Conservation (phyloP, 352 stramenopile species). For the Phytophthora niederhauseri region DNA sequence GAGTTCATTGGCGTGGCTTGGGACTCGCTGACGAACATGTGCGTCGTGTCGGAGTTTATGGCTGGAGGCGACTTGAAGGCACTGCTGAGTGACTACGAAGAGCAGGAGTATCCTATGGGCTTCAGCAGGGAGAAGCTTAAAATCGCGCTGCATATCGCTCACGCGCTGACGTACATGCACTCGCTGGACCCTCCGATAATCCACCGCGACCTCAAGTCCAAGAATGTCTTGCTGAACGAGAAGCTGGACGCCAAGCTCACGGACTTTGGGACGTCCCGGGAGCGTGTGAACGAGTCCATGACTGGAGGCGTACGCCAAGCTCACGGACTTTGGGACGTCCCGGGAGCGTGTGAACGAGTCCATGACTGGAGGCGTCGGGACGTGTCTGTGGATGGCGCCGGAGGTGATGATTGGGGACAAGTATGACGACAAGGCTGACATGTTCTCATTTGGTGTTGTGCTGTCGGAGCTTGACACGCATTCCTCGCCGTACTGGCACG, state of each 20-base stretch:
- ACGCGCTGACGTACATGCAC: conserved; percentile 54
- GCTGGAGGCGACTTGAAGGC: conserved; percentile 55
- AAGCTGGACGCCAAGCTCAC: conserved; percentile 48
- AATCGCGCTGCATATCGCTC: conserved; percentile 43
- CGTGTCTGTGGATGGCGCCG: conserved; percentile 48
- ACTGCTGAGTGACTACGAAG: conserved; percentile 38
- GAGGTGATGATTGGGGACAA: conserved; percentile 46
- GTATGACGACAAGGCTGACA: conserved; percentile 50
- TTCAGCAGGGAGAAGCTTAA: conserved; percentile 43
- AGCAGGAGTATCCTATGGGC: conserved; percentile 24
- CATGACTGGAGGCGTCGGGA: conserved; percentile 45
- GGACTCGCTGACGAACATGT: conserved; percentile 52
- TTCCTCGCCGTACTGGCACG: conserved; percentile 31
- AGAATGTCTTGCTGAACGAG: conserved; percentile 50
- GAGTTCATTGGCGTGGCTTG: conserved; percentile 58
- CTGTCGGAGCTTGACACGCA: conserved; percentile 44
- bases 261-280: conserved; percentile 47
- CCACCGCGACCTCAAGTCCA: conserved; percentile 60
- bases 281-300: conserved; percentile 37
- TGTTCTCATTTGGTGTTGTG: conserved; percentile 53
- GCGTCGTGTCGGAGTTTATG: conserved; percentile 65
- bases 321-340: conserved; percentile 52
- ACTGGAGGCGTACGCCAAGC: conserved; percentile 49
- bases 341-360: conserved; percentile 33
- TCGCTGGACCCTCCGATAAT: conserved; percentile 41